These are phyloP conservation scores for Pichia sporocuriosa DNA, from an alignment of 805 yeast genomes.

Conservation along the genomic window DNA sequence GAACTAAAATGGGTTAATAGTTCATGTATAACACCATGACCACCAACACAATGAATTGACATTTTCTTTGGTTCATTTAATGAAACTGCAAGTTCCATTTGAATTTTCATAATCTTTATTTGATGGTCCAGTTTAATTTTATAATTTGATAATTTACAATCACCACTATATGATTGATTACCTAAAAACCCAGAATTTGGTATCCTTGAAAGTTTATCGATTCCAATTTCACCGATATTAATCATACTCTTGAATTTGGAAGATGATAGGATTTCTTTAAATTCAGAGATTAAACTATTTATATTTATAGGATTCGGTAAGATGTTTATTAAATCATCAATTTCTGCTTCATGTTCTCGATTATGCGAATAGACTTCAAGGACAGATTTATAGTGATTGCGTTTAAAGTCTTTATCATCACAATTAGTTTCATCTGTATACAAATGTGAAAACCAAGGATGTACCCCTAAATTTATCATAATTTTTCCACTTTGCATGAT, in stretches of 20 bases:
- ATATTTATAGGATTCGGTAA: conserved; percentile 61
- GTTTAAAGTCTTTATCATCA: conserved; percentile 28
- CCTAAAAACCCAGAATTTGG: conserved; percentile 56
- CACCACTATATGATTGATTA: background rate
- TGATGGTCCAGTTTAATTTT: conserved; percentile 67
- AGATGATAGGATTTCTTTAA: conserved; percentile 29
- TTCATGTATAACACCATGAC: conserved; percentile 44
- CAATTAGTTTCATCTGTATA: conserved; percentile 32
- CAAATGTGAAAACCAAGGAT: conserved; percentile 86
- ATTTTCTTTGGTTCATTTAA: conserved; percentile 26
- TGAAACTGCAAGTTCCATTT: conserved; percentile 47
- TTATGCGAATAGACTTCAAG: conserved; percentile 32
- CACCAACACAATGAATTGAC: conserved; percentile 77
- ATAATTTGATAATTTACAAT: conserved; percentile 24
- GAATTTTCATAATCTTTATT: conserved; percentile 38
- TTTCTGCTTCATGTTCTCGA: conserved; percentile 27
- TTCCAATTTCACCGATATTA: conserved; percentile 84
- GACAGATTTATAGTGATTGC: conserved; percentile 50
- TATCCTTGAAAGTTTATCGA: conserved; percentile 69
- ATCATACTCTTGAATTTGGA: conserved; percentile 16
- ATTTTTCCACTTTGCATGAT: conserved; percentile 15
- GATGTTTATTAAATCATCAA: conserved; percentile 20
- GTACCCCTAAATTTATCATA: conserved; percentile 62
- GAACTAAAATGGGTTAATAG: conserved; percentile 34
- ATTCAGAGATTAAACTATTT: conserved; percentile 25